Base-by-base conservation (phyloP, 1,284 basidiomycete species). In the Moniliophthora roreri region DNA sequence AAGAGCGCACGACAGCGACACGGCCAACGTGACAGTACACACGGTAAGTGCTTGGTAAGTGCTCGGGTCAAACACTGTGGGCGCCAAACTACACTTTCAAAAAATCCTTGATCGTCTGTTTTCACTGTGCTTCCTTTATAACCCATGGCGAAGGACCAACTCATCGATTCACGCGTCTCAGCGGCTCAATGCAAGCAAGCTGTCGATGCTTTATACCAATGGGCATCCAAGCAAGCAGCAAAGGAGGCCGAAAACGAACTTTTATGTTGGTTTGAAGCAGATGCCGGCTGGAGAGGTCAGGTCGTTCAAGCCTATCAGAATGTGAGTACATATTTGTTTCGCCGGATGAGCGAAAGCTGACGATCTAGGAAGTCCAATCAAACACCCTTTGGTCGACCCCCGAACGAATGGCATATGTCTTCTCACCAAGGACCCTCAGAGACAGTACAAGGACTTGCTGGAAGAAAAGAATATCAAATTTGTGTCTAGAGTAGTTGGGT, bases 371-470 rank as follows among this genome's bases (percentile, higher is more conserved):
- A 94, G 91, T 58, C 84, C 89, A 23, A 78, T 98, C 46, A 84
- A 82, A 38, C 81, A 96, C 69, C 88, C 95, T 1, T 75, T 92
- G 56, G 83, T 91, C 65, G 93, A 90, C 74, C 94, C 87, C 13
- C 84, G 87, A 51, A 82, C 81, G 9, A 85, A 85, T 3, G 73
- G 87, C 13, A 80, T 98, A 48, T 98, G 95, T 68, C 78, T 99
- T 50, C 87, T 99, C 68, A 90, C 89, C 50, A 98, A 98, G 72
- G 93, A 97, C 69, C 96, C 97, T 7, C 96, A 98, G 67, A 76
- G 96, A 51, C 82, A 94, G 67, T 98, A 97, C 80, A 98, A 98
- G 72, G 93, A 97, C 67, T 81, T 97, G 16, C 77, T 99, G 21
- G 85, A 85, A 49, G 71, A 75, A 46, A 76, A 91, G 51, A 80